A percentile compares a stretch with the other conserved stretches of the same genome.
Conservation (phyloP, 106 monocot genomes). For the Dendrobium catenatum region DNA sequence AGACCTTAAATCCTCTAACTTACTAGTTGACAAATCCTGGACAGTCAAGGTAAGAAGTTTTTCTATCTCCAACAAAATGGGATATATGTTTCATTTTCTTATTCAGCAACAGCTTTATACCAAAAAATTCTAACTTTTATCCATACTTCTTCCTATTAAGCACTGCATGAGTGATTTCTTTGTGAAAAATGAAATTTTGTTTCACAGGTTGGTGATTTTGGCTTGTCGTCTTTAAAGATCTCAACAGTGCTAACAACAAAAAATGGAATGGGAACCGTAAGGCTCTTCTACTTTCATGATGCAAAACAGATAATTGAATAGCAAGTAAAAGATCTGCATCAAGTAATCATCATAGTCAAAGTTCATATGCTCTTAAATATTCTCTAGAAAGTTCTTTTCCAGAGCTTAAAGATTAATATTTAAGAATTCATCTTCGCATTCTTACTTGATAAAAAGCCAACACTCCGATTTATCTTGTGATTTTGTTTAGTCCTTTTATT, state of each 20-base stretch:
- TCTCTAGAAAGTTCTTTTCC: neutral
- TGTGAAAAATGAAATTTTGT: neutral
- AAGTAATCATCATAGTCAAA: neutral
- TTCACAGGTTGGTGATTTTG: slow-evolving; percentile 39
- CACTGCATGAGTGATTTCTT: neutral
- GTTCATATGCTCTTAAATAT: neutral
- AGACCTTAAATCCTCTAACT: slow-evolving; percentile 37
- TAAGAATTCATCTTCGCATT: neutral
- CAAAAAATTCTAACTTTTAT: neutral
- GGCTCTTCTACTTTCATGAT: neutral
- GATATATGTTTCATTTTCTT: neutral
- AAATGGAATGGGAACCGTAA: slow-evolving; percentile 38
- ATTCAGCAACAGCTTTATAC: neutral
- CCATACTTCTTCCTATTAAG: neutral
- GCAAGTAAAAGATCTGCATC: neutral
- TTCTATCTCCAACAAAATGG: neutral
- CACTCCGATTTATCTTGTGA: neutral
- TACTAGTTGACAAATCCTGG: slow-evolving; percentile 38
- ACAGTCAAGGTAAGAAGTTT: slow-evolving; percentile 24
- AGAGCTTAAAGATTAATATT: neutral
- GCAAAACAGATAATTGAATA: neutral
- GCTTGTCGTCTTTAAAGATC: slow-evolving; percentile 30
- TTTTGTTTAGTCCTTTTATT: neutral
- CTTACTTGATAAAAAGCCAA: neutral
- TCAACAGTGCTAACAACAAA: slow-evolving; percentile 23